Percentiles rank a stretch among this genome's conserved stretches.
phyloP scores from a whole-genome alignment of 2,329 filamentous ascomycete species.

The Biscogniauxia sp. region DNA sequence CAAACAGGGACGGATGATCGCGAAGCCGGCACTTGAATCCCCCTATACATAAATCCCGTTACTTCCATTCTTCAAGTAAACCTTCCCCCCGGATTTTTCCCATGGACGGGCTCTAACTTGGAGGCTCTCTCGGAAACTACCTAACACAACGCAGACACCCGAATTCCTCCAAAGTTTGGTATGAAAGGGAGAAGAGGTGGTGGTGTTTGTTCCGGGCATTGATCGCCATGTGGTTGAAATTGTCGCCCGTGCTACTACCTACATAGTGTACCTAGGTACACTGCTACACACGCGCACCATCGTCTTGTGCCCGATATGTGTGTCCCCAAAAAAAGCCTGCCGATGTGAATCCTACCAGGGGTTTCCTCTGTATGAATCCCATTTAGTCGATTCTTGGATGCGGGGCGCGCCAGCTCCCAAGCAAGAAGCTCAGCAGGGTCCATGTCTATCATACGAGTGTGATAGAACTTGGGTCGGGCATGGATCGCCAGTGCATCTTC shows the following conservation, averaged over 20 bases:
- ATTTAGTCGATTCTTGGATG: not conserved
- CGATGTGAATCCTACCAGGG: not conserved
- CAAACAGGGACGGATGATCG: not conserved
- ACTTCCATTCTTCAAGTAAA: not conserved
- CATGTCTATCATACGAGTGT: not conserved
- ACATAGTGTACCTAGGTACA: too few relatives aligned
- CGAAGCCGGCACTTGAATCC: not conserved
- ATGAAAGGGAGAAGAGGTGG: not conserved
- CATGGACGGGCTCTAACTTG: not conserved
- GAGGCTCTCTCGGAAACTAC: conserved; percentile 3
- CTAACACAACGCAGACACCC: conserved; percentile 10
- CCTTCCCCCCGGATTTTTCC: not conserved
- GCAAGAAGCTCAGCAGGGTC: not conserved
- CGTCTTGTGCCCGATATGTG: not conserved
- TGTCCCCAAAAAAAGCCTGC: not conserved
- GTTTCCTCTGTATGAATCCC: not conserved
- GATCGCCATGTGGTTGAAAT: not conserved
- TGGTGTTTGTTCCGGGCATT: not conserved
- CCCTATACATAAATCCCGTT: not conserved
- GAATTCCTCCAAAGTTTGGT: conserved; percentile 1
- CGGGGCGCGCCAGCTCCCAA: not conserved
- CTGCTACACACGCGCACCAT: not conserved
- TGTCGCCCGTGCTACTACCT: not conserved
- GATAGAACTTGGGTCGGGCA: not conserved
- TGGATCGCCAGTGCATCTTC: not conserved